These are phyloP conservation scores for Sporobolomyces roseus DNA, from an alignment of 768 basidiomycete species.

Conservation along the genomic window DNA sequence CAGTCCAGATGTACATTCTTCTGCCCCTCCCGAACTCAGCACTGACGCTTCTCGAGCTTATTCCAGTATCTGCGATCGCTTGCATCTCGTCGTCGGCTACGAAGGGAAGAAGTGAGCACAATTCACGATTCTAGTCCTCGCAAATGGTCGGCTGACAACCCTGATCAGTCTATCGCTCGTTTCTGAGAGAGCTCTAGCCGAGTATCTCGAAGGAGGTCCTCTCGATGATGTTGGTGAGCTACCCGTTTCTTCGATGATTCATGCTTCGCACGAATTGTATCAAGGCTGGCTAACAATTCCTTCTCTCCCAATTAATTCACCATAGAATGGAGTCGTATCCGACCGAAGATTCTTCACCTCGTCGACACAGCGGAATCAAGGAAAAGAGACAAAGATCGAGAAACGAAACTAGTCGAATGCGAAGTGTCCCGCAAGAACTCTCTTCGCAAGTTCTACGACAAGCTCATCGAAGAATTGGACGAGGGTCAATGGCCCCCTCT, in stretches of 20 bases:
- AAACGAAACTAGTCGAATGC: accelerated
- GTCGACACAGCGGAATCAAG: not conserved
- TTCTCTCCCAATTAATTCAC: too few species aligned
- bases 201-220: not conserved
- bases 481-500: conserved; percentile 8
- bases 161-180: not conserved
- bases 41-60: too few species aligned
- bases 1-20: too few species aligned
- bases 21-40: too few species aligned
- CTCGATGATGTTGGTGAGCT: conserved; percentile 12
- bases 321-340: not conserved
- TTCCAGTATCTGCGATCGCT: not conserved
- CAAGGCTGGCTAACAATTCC: too few species aligned
- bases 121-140: not conserved
- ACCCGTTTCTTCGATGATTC: not conserved
- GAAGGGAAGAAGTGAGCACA: not conserved
- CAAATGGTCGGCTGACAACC: not conserved
- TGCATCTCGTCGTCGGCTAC: not conserved
- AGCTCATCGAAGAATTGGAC: not conserved
- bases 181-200: not conserved
- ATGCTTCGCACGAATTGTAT: not conserved
- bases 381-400: not conserved
- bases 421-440: not conserved
- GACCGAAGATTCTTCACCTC: conserved; percentile 5
- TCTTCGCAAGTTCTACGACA: not conserved